Evolutionary conservation across 495 filamentous ascomycete species (phyloP).

Genomic region (Tuber borchii): DNA sequence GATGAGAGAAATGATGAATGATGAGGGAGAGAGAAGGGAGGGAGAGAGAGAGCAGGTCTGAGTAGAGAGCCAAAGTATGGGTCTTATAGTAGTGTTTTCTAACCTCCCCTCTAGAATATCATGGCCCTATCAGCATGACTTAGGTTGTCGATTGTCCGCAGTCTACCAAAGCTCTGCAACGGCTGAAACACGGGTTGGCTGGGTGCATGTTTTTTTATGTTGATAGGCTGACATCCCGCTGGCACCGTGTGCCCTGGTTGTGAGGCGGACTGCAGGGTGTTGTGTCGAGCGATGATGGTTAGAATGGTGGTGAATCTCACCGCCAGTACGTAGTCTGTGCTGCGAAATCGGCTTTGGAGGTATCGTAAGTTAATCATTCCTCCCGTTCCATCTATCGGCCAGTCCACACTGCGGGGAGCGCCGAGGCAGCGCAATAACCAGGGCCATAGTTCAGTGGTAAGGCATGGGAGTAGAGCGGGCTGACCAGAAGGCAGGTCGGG

Average conservation of each 20-base stretch:
- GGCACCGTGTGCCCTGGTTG: background rate
- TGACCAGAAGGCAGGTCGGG: background rate
- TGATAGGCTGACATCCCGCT: background rate
- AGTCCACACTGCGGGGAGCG: background rate
- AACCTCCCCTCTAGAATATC: background rate
- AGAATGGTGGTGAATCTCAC: background rate
- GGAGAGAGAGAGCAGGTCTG: background rate
- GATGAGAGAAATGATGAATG: background rate
- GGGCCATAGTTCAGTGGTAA: background rate
- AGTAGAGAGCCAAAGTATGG: background rate
- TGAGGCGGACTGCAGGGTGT: background rate
- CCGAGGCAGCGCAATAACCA: background rate
- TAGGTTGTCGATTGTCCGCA: background rate
- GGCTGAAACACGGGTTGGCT: background rate
- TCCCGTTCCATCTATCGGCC: background rate
- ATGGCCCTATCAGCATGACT: background rate
- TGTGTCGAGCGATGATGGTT: background rate
- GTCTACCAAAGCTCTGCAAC: background rate
- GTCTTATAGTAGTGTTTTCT: background rate
- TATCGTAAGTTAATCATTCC: too few species aligned
- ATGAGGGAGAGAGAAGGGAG: background rate
- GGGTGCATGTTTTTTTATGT: background rate
- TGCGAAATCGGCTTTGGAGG: background rate
- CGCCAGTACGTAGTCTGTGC: too few species aligned
- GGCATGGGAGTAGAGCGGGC: background rate